Evolutionary conservation across 2,329 filamentous ascomycete genomes (phyloP).

Genomic region (Nectriaceae sp.): DNA sequence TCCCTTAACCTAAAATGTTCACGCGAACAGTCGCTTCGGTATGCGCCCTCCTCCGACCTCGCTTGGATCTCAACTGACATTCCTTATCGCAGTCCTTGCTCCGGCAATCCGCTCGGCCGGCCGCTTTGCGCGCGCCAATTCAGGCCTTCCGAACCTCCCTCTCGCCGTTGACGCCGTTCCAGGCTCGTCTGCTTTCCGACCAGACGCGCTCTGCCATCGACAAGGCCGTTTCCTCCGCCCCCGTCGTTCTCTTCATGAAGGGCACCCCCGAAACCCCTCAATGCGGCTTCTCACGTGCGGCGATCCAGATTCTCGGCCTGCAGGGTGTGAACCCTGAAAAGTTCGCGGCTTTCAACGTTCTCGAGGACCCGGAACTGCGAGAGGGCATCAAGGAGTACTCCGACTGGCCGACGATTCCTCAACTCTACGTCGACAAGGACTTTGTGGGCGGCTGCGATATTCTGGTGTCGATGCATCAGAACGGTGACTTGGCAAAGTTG

Average conservation of each 20-base stretch:
- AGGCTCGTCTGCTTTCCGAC: slow-evolving; percentile 73
- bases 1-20: slow-evolving; percentile 24
- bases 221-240: slow-evolving; percentile 82
- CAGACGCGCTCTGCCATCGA: slow-evolving; percentile 84
- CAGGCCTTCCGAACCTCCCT: slow-evolving; percentile 23
- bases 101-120: slow-evolving; percentile 40
- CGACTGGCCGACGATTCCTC: slow-evolving; percentile 98
- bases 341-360: slow-evolving; percentile 97
- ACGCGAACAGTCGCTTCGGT: slow-evolving; percentile 30
- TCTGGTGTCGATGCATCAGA: slow-evolving; percentile 94
- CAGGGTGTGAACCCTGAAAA: slow-evolving; percentile 95
- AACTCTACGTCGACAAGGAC: slow-evolving; percentile 93
- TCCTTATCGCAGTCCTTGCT: slow-evolving; percentile 31
- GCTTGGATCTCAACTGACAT: slow-evolving; percentile 9
- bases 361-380: slow-evolving; percentile 87
- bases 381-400: slow-evolving; percentile 98
- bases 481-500: slow-evolving; percentile 87
- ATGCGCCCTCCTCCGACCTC: background rate
- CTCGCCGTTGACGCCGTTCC: slow-evolving; percentile 35
- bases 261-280: slow-evolving; percentile 94
- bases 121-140: slow-evolving; percentile 27
- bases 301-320: slow-evolving; percentile 90
- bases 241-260: slow-evolving; percentile 99
- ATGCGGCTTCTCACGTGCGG: slow-evolving; percentile 94
- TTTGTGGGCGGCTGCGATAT: slow-evolving; percentile 99